Conservation (phyloP, 192 early-diverging fungal species). For the Linderina pennispora region DNA sequence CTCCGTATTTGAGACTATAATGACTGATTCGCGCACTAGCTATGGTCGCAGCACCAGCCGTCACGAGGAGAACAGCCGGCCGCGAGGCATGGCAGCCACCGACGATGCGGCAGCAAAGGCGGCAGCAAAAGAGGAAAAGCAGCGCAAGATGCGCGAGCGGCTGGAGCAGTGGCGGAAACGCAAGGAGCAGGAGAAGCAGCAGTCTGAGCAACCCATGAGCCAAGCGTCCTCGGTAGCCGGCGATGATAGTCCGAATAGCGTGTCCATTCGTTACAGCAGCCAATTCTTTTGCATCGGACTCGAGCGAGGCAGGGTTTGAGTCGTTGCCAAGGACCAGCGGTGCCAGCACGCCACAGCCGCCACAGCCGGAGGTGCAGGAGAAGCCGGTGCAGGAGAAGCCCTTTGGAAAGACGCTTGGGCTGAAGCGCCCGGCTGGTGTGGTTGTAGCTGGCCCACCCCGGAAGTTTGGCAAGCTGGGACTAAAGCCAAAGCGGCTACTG, state of each 20-base stretch:
- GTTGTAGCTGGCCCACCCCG: too few relatives aligned
- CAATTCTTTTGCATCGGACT: constrained; percentile 10
- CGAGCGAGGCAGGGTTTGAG: constrained; percentile 12
- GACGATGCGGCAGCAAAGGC: constrained; percentile 21
- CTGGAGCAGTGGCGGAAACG: constrained; percentile 78
- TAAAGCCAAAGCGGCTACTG: constrained; percentile 38
- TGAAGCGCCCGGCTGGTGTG: too few relatives aligned
- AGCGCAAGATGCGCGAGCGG: constrained; percentile 70
- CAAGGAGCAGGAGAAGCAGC: constrained; percentile 38
- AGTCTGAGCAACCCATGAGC: constrained; percentile 1
- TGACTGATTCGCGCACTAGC: constrained; percentile 25
- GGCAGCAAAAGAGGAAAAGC: constrained; percentile 43
- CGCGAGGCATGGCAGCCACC: constrained; percentile 1
- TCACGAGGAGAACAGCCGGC: too few relatives aligned
- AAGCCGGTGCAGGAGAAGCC: too few relatives aligned
- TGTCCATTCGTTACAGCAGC: constrained; percentile 36
- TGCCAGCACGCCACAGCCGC: not conserved
- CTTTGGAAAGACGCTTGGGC: not conserved
- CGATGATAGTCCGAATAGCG: constrained; percentile 11
- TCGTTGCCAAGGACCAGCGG: constrained; percentile 13
- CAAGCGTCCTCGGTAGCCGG: constrained; percentile 14
- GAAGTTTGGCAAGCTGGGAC: constrained; percentile 19
- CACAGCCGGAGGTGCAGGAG: not conserved
- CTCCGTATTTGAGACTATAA: too few relatives aligned
- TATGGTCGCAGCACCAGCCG: constrained; percentile 11